phyloP scores from a whole-genome alignment of 257 asterid genomes.

The Marsdenia floribunda region DNA sequence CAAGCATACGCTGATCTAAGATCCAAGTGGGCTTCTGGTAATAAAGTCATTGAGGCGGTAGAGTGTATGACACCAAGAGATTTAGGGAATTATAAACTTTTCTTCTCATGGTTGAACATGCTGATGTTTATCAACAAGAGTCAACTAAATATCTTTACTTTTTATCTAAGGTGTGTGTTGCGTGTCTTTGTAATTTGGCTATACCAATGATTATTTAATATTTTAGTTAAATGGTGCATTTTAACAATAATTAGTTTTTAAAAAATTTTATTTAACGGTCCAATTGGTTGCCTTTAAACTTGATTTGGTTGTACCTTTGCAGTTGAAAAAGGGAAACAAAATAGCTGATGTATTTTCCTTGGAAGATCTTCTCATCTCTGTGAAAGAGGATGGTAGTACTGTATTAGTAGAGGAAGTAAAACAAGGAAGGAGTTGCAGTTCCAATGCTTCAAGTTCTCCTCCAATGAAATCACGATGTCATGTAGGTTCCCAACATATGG shows the following conservation, averaged over 20 bases:
- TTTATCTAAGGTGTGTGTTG: neutral
- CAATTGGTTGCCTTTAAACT: neutral
- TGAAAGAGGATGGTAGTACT: constrained; percentile 31
- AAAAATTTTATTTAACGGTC: neutral
- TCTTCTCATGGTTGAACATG: neutral
- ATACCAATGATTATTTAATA: neutral
- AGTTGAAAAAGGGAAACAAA: constrained; percentile 47
- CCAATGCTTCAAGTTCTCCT: constrained; percentile 45
- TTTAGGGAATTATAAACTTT: neutral
- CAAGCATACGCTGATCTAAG: neutral
- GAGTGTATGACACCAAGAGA: neutral
- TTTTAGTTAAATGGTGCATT: neutral
- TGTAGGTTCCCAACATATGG: constrained; percentile 40
- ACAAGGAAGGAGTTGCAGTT: constrained; percentile 34
- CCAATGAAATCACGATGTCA: constrained; percentile 48
- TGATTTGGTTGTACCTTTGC: constrained; percentile 24
- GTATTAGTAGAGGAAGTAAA: constrained; percentile 32
- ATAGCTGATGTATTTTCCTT: constrained; percentile 35
- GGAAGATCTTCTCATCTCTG: constrained; percentile 44
- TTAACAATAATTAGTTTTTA: neutral
- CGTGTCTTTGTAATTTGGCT: neutral
- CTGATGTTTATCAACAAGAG: neutral
- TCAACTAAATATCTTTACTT: neutral
- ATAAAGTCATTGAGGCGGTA: neutral
- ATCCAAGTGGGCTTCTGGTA: neutral